A percentile compares a stretch with the other conserved stretches of the same genome.
phyloP scores from a whole-genome alignment of 2,329 filamentous ascomycete genomes.

The Trichoderma sp. region DNA sequence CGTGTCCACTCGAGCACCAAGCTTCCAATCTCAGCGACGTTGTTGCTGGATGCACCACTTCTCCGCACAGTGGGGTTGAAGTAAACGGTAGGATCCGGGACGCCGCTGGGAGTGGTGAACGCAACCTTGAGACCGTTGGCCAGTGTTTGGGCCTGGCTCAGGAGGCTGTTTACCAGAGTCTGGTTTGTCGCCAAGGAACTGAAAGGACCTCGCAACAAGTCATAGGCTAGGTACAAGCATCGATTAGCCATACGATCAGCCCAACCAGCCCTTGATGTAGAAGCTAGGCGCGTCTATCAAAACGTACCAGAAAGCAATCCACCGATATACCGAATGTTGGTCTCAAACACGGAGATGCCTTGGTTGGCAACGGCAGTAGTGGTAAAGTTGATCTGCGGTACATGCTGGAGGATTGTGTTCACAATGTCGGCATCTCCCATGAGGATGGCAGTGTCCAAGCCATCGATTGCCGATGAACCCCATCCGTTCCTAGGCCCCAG shows the following conservation, averaged over 20 bases:
- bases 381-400: constrained; percentile 71
- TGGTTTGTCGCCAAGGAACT: constrained; percentile 49
- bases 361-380: constrained; percentile 50
- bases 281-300: neutral
- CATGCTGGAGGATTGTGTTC: constrained; percentile 68
- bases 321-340: constrained; percentile 84
- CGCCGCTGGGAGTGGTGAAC: constrained; percentile 74
- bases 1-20: constrained; percentile 83
- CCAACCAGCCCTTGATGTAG: neutral
- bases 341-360: constrained; percentile 80
- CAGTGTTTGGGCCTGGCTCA: constrained; percentile 68
- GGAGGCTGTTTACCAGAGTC: constrained; percentile 58
- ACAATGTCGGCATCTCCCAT: constrained; percentile 72
- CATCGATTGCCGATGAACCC: constrained; percentile 82
- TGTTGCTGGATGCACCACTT: constrained; percentile 61
- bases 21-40: constrained; percentile 75
- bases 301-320: constrained; percentile 72
- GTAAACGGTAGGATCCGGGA: constrained; percentile 70
- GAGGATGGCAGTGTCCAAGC: constrained; percentile 75
- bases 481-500: constrained; percentile 68
- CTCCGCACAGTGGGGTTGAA: constrained; percentile 56
- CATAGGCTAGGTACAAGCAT: constrained; percentile 53
- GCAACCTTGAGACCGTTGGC: constrained; percentile 75
- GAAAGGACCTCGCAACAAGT: constrained; percentile 71
- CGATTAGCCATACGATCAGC: neutral